phyloP scores from a whole-genome alignment of 2,329 filamentous ascomycete genomes.

The Scolecobasidium constrictum region DNA sequence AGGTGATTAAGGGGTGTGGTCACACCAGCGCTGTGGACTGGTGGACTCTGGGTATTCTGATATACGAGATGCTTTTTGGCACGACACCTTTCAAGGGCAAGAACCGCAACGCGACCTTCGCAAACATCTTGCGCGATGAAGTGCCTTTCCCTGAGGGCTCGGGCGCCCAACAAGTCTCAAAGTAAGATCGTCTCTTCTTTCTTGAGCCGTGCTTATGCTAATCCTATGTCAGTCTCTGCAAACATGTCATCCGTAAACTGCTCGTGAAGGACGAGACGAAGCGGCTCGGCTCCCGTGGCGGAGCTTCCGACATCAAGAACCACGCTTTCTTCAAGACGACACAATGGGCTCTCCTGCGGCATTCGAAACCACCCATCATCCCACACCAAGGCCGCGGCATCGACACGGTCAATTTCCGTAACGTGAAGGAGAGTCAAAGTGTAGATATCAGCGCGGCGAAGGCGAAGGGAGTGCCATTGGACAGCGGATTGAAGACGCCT shows the following conservation, averaged over 20 bases:
- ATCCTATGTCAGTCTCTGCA: constrained; percentile 62
- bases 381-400: constrained; percentile 82
- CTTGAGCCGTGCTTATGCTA: constrained; percentile 16
- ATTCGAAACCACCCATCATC: constrained; percentile 96
- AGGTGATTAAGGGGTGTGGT: constrained; percentile 97
- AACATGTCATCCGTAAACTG: constrained; percentile 89
- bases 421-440: constrained; percentile 93
- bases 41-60: constrained; percentile 96
- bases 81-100: constrained; percentile 99
- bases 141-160: constrained; percentile 90
- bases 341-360: constrained; percentile 91
- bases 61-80: constrained; percentile 98
- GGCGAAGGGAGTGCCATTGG: constrained; percentile 60
- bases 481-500: constrained; percentile 76
- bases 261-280: constrained; percentile 97
- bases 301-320: constrained; percentile 90
- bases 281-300: constrained; percentile 83
- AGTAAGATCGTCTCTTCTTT: constrained; percentile 46
- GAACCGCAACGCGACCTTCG: constrained; percentile 96
- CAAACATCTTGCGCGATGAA: constrained; percentile 91
- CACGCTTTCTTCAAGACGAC: constrained; percentile 95
- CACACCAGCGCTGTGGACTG: constrained; percentile 98
- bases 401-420: constrained; percentile 94
- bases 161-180: constrained; percentile 75
- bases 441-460: constrained; percentile 64